A percentile compares a stretch with the other conserved stretches of the same genome.
These are phyloP conservation scores for Porodaedalea pini DNA, from an alignment of 1,284 basidiomycete species.

Conservation along the genomic window DNA sequence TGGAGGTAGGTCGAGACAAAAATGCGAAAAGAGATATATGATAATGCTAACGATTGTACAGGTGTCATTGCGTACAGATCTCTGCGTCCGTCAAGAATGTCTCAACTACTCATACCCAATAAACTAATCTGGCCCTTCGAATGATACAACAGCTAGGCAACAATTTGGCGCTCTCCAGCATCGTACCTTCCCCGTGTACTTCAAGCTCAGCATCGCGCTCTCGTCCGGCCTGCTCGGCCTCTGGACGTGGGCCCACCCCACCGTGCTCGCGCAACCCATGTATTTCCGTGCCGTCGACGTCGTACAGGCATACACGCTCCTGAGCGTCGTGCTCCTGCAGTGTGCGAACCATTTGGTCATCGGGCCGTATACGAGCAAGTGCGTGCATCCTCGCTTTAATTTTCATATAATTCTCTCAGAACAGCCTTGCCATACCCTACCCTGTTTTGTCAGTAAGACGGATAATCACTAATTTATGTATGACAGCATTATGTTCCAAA, in stretches of 20 bases:
- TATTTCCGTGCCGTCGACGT: constrained; percentile 59
- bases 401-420: background rate
- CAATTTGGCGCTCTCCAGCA: constrained; percentile 78
- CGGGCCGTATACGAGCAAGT: constrained; percentile 68
- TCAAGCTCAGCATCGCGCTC: constrained; percentile 55
- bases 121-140: background rate
- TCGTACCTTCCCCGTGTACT: constrained; percentile 73
- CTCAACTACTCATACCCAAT: background rate
- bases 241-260: constrained; percentile 65
- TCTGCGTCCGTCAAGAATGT: constrained; percentile 47
- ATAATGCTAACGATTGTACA: constrained; percentile 24
- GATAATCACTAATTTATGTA: constrained; percentile 3
- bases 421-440: too few relatives aligned
- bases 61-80: constrained; percentile 57
- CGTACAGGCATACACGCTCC: constrained; percentile 65
- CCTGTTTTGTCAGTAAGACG: background rate
- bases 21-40: background rate
- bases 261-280: constrained; percentile 47
- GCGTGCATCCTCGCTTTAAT: constrained; percentile 26
- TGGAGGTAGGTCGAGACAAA: constrained; percentile 41
- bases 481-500: constrained; percentile 63
- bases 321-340: constrained; percentile 47
- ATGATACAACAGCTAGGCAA: constrained; percentile 47
- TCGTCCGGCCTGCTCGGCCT: constrained; percentile 54
- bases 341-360: constrained; percentile 55